Conservation (phyloP, 2,329 filamentous ascomycete species). For the Fusarium austroafricanum region DNA sequence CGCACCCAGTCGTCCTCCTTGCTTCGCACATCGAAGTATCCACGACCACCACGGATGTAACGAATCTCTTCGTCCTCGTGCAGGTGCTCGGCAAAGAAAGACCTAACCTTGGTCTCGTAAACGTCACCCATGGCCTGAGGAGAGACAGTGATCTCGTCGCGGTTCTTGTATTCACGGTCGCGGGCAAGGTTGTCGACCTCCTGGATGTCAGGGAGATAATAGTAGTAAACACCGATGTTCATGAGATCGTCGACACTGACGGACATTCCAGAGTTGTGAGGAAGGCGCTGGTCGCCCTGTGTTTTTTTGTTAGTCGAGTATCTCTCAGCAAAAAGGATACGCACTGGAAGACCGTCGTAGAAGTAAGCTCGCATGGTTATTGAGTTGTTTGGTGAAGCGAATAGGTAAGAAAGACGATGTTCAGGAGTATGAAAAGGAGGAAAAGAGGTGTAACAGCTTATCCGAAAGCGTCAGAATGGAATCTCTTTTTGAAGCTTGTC, state of each 20-base stretch:
- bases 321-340: slow-evolving; percentile 40
- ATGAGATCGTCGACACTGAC: slow-evolving; percentile 75
- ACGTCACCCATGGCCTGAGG: slow-evolving; percentile 84
- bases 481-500: slow-evolving; percentile 21
- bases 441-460: background rate
- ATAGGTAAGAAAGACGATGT: background rate
- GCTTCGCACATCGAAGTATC: slow-evolving; percentile 92
- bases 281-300: slow-evolving; percentile 91
- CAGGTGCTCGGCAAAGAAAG: slow-evolving; percentile 93
- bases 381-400: background rate
- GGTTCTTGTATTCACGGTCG: slow-evolving; percentile 88
- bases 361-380: slow-evolving; percentile 67
- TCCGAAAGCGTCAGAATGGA: slow-evolving; percentile 5
- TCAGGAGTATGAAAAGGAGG: background rate
- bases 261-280: slow-evolving; percentile 84
- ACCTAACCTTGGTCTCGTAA: slow-evolving; percentile 94
- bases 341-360: slow-evolving; percentile 67
- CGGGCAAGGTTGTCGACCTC: slow-evolving; percentile 79
- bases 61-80: slow-evolving; percentile 99
- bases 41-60: slow-evolving; percentile 88
- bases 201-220: slow-evolving; percentile 70
- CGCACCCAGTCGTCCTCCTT: slow-evolving; percentile 89
- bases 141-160: slow-evolving; percentile 91
- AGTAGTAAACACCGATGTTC: slow-evolving; percentile 84
- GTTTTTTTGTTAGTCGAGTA: slow-evolving; percentile 26